Percentiles rank a stretch among this genome's conserved stretches.
phyloP scores from a whole-genome alignment of 305 asterid species.

The Andrographis paniculata region DNA sequence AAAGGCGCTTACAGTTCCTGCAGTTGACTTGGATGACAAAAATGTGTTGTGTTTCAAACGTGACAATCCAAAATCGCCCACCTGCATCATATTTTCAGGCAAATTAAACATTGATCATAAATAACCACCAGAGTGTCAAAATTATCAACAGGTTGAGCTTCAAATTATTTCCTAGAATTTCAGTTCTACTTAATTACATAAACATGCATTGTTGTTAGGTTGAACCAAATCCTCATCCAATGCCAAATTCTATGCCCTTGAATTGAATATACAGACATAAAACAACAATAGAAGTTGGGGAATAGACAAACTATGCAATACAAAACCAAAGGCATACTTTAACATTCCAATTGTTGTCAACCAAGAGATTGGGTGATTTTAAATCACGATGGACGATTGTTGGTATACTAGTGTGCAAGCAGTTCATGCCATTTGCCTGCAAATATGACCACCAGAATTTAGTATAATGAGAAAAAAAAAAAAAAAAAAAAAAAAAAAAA shows the following conservation, averaged over 20 bases:
- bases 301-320: conserved; percentile 7
- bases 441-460: conserved; percentile 24
- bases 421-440: conserved; percentile 98
- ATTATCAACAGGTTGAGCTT: not conserved
- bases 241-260: conserved; percentile 12
- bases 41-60: conserved; percentile 99
- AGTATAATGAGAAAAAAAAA: conserved; percentile 16
- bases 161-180: not conserved
- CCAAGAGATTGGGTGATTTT: conserved; percentile 96
- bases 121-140: not conserved
- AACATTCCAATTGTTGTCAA: conserved; percentile 94
- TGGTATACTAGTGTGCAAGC: conserved; percentile 95
- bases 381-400: conserved; percentile 98
- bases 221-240: not conserved
- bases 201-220: not conserved
- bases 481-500: too few relatives aligned
- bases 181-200: not conserved
- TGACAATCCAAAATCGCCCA: conserved; percentile 95
- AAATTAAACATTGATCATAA: not conserved
- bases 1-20: conserved; percentile 87
- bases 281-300: not conserved
- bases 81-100: conserved; percentile 41
- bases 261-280: conserved; percentile 8
- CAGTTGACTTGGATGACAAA: conserved; percentile 97
- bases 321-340: conserved; percentile 44